A percentile compares a stretch with the other conserved stretches of the same genome.
Evolutionary conservation across 164 flowering plant species (phyloP).

Genomic region (Vitis labrusca): DNA sequence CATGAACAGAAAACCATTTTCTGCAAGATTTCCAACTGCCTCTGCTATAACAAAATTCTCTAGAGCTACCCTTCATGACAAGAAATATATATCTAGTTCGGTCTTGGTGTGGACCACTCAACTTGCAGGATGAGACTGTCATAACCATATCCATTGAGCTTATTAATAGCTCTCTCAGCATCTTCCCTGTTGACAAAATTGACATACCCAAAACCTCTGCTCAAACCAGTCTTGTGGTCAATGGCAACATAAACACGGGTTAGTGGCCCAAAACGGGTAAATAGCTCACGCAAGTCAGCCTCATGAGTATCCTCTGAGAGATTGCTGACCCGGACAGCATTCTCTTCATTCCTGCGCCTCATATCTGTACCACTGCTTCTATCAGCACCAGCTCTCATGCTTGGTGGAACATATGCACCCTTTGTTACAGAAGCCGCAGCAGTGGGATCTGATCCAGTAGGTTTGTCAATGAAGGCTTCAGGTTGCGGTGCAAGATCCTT

Average conservation of each 20-base stretch:
- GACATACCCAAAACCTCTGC: constrained; percentile 60
- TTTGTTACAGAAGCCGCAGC: constrained; percentile 35
- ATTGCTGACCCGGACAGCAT: constrained; percentile 55
- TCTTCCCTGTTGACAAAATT: constrained; percentile 58
- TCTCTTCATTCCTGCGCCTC: constrained; percentile 52
- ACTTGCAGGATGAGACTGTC: constrained; percentile 72
- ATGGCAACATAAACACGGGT: constrained; percentile 52
- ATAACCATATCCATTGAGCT: constrained; percentile 75
- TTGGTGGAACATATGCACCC: constrained; percentile 58
- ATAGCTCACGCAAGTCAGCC: constrained; percentile 58
- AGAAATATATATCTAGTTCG: constrained; percentile 30
- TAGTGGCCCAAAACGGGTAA: constrained; percentile 49
- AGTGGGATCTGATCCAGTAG: constrained; percentile 35
- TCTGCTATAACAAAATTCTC: too few species aligned
- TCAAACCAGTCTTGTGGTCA: constrained; percentile 48
- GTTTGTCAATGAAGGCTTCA: constrained; percentile 54
- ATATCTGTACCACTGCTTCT: constrained; percentile 18
- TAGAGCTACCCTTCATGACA: too few species aligned
- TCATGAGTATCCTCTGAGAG: constrained; percentile 65
- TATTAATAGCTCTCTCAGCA: constrained; percentile 59
- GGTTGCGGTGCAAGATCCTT: constrained; percentile 61
- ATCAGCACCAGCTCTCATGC: constrained; percentile 29
- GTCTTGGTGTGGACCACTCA: constrained; percentile 66
- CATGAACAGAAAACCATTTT: too few species aligned
- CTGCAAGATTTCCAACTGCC: too few species aligned